Percentiles rank a stretch among this genome's conserved stretches.
Evolutionary conservation across 1,139 yeast genomes (phyloP).

Genomic region (Debaryomyces psychrophilus): DNA sequence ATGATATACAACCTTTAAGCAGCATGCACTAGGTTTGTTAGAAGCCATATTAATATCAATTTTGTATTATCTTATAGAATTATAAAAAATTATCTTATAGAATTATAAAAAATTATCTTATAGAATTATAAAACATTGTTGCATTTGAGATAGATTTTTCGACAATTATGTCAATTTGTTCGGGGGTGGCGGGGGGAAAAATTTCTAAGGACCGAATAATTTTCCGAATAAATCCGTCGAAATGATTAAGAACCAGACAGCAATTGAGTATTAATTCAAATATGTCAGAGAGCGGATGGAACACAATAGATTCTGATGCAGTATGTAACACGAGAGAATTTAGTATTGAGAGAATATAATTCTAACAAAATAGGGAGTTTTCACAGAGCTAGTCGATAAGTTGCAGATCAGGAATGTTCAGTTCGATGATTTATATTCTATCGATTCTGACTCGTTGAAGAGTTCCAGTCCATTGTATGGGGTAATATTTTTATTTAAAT

Average conservation of each 20-base stretch:
- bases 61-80: neutral
- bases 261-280: neutral
- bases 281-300: slow-evolving; percentile 51
- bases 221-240: neutral
- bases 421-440: slow-evolving; percentile 60
- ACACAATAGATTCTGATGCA: slow-evolving; percentile 73
- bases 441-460: slow-evolving; percentile 51
- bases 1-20: slow-evolving; percentile 46
- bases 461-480: slow-evolving; percentile 56
- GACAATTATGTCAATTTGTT: too few species aligned
- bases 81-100: neutral
- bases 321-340: slow-evolving; percentile 31
- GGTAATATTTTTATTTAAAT: slow-evolving; percentile 66
- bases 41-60: neutral
- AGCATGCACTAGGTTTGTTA: slow-evolving; percentile 34
- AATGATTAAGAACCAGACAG: too few species aligned
- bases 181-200: too few species aligned
- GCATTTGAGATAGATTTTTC: too few species aligned
- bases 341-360: neutral
- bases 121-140: neutral
- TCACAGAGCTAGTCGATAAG: slow-evolving; percentile 63
- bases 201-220: neutral
- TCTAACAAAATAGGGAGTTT: slow-evolving; percentile 55
- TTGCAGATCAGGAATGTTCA: slow-evolving; percentile 60
- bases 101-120: neutral